phyloP scores from a whole-genome alignment of 192 early-diverging fungal species.

The Dispira simplex region DNA sequence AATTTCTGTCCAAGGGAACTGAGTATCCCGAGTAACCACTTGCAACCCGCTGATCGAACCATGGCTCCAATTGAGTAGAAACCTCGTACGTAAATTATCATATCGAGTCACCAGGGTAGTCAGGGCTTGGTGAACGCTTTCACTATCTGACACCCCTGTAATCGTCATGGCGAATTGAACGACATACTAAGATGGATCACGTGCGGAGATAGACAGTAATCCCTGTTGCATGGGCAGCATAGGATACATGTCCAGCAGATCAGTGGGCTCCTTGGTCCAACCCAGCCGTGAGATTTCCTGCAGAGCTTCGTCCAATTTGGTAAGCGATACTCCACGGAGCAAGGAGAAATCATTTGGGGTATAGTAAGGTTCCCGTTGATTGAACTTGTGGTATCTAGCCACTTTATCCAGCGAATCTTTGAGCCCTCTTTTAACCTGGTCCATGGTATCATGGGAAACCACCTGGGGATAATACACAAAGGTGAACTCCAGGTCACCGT shows the following conservation, averaged over 20 bases:
- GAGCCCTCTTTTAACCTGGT: background rate
- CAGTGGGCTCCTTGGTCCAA: background rate
- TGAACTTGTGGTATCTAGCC: background rate
- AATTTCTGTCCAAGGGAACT: background rate
- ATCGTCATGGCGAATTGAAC: background rate
- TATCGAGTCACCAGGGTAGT: background rate
- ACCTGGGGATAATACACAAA: background rate
- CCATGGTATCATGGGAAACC: background rate
- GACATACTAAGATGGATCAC: background rate
- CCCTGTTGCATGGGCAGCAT: constrained; percentile 1
- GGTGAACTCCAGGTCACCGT: background rate
- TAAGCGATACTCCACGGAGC: background rate
- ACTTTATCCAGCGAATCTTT: background rate
- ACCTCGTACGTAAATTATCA: background rate
- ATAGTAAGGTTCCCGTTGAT: background rate
- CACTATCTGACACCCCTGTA: background rate
- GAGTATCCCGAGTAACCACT: background rate
- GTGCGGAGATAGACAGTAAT: background rate
- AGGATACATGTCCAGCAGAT: background rate
- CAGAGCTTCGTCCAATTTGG: background rate
- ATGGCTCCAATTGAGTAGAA: background rate
- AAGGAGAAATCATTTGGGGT: background rate
- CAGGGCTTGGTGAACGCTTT: background rate
- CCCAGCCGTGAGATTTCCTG: background rate
- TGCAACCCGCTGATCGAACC: background rate